Evolutionary conservation across 1,284 basidiomycete species (phyloP).

Genomic region (Austroboletus novae-zelandiae): DNA sequence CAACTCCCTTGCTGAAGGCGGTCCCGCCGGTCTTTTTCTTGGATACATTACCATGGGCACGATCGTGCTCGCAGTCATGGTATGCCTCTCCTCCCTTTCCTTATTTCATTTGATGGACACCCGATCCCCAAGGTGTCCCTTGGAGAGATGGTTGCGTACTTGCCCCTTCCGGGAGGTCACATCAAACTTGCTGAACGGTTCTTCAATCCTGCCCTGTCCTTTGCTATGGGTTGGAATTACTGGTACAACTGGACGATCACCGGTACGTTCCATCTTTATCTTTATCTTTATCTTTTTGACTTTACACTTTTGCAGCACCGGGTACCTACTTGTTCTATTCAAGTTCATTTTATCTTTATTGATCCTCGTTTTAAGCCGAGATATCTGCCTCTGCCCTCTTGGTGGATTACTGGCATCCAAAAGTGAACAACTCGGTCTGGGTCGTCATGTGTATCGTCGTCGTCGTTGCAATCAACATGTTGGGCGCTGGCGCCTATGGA

Average conservation of each 20-base stretch:
- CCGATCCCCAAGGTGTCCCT: conserved; percentile 34
- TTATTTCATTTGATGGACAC: neutral
- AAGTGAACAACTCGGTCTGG: conserved; percentile 58
- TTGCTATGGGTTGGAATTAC: conserved; percentile 73
- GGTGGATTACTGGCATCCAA: conserved; percentile 57
- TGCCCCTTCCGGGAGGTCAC: conserved; percentile 54
- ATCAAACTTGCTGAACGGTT: conserved; percentile 69
- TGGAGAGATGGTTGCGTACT: conserved; percentile 44
- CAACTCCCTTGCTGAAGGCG: conserved; percentile 50
- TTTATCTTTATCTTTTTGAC: conserved; percentile 2
- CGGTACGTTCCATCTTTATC: conserved; percentile 32
- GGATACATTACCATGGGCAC: conserved; percentile 62
- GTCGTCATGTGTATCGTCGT: conserved; percentile 62
- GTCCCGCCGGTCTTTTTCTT: conserved; percentile 62
- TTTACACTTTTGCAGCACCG: conserved; percentile 19
- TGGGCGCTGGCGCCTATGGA: conserved; percentile 52
- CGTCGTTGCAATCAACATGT: conserved; percentile 65
- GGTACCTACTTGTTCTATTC: conserved; percentile 12
- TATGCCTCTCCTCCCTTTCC: conserved; percentile 17
- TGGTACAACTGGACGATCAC: conserved; percentile 62
- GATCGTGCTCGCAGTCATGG: conserved; percentile 63
- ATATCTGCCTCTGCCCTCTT: conserved; percentile 64
- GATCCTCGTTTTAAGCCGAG: conserved; percentile 42
- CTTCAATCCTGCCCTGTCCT: conserved; percentile 66
- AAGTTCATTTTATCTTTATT: neutral